Evolutionary conservation across 768 basidiomycete genomes (phyloP), one percentile per base, ranked within the genome.

Genomic region (Aureoboletus auriporus): DNA sequence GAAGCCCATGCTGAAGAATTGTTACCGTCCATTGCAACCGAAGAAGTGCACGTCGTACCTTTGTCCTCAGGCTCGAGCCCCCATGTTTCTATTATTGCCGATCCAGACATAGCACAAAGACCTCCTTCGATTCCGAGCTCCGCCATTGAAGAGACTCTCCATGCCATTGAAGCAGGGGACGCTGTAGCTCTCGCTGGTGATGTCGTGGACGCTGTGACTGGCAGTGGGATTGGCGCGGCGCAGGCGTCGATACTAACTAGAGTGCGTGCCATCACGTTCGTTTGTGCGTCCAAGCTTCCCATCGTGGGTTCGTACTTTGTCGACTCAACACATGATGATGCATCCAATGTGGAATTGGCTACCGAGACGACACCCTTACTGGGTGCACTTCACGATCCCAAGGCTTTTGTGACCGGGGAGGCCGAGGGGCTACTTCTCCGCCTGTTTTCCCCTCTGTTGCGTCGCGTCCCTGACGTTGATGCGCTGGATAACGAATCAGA

Each of bases 311-410:
- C 48, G n/a, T 62, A 60, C 46, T 56, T 60, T 40, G 29, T 44
- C 11, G 29, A 39, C 37, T 41, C 43, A 13, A 50, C 41, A 37
- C 50, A 39, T n/a, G 48, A 8, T 16, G 29, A 30, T 11, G 54
- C 29, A 14, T 26, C 50, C 14, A 23, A 30, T 38, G 34, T 23
- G 6, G 43, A 51, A 23, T 8, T 42, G 6, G 44, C 43, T n/a
- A 60, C 50, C 8, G 60, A 65, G 41, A 58, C 63, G 26, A 62
- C 63, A 9, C 62, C 60, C 38, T 46, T 63, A 13, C 44, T 65
- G 1, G 63, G 53, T n/a, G 50, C 48, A 11, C 17, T 65, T 47
- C 57, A 39, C 12, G 55, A 65, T 35, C 58, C 55, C 30, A 52
- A 51, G 47, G 53, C 46, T 37, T 63, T 62, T 30, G 63, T 53